phyloP scores from a whole-genome alignment of 2,329 filamentous ascomycete species.

The Cyclaneusma minus region DNA sequence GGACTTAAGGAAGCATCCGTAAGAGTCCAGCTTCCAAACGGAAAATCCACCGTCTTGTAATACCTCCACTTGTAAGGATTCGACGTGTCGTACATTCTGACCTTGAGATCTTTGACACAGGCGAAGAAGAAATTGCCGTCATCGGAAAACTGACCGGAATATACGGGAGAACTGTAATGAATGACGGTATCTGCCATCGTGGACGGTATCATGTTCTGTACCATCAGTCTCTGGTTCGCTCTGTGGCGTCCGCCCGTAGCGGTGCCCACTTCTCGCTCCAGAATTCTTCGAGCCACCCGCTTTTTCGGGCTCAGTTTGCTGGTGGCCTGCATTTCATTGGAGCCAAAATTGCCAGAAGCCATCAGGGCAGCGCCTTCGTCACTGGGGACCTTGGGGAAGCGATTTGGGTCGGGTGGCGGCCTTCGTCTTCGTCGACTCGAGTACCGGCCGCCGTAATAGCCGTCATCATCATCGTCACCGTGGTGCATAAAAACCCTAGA shows the following conservation, averaged over 20 bases:
- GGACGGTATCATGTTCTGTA: slow-evolving; percentile 62
- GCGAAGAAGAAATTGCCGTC: slow-evolving; percentile 97
- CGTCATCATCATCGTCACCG: slow-evolving; percentile 8
- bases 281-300: slow-evolving; percentile 49
- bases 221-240: slow-evolving; percentile 48
- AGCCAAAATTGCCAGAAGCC: slow-evolving; percentile 67
- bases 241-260: slow-evolving; percentile 41
- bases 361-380: slow-evolving; percentile 64
- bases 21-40: slow-evolving; percentile 85
- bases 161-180: slow-evolving; percentile 73
- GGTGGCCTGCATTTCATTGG: slow-evolving; percentile 38
- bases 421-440: slow-evolving; percentile 29
- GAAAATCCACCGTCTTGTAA: slow-evolving; percentile 80
- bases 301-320: slow-evolving; percentile 36
- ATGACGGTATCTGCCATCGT: slow-evolving; percentile 73
- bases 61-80: slow-evolving; percentile 93
- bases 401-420: slow-evolving; percentile 30
- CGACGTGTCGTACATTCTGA: slow-evolving; percentile 94
- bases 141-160: slow-evolving; percentile 91
- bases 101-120: slow-evolving; percentile 81
- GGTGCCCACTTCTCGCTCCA: slow-evolving; percentile 72
- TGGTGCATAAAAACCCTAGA: neutral
- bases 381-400: slow-evolving; percentile 75
- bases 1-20: slow-evolving; percentile 86
- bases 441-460: slow-evolving; percentile 16